Conservation (phyloP, 2,329 filamentous ascomycete genomes). For the Pseudogymnoascus sp. region DNA sequence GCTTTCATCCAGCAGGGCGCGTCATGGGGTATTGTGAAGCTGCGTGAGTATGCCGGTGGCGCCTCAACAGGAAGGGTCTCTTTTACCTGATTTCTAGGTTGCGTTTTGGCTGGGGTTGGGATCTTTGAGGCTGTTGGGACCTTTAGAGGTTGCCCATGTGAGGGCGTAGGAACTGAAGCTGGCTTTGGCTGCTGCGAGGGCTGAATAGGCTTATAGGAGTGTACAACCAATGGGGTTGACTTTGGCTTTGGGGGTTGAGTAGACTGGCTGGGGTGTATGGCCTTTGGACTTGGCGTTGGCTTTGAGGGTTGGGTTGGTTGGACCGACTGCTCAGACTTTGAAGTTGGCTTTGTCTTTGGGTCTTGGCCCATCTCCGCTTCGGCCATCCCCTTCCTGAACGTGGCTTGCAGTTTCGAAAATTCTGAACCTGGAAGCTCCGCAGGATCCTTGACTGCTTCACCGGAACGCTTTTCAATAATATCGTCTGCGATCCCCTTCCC, state of each 20-base stretch:
- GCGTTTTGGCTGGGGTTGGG: neutral
- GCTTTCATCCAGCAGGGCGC: neutral
- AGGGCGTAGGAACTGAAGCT: neutral
- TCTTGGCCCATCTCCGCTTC: neutral
- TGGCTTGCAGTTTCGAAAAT: neutral
- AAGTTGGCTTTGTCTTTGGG: neutral
- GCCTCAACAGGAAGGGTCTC: neutral
- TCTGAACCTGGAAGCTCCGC: neutral
- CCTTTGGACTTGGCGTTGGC: neutral
- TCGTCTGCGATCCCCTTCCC: neutral
- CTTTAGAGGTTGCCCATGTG: neutral
- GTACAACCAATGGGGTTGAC: neutral
- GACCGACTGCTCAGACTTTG: neutral
- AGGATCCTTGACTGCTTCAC: neutral
- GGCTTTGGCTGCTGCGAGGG: neutral
- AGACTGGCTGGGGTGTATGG: neutral
- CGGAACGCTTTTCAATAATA: neutral
- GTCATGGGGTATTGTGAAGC: neutral
- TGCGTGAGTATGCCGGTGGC: neutral
- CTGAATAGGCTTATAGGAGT: neutral
- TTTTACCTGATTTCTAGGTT: neutral
- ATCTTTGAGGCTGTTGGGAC: neutral
- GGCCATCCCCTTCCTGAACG: neutral
- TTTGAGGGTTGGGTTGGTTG: neutral
- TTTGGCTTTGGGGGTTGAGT: neutral